A percentile compares a stretch with the other conserved stretches of the same genome.
Evolutionary conservation across 2,329 filamentous ascomycete species (phyloP).

Genomic region (Pseudonectria foliicola): DNA sequence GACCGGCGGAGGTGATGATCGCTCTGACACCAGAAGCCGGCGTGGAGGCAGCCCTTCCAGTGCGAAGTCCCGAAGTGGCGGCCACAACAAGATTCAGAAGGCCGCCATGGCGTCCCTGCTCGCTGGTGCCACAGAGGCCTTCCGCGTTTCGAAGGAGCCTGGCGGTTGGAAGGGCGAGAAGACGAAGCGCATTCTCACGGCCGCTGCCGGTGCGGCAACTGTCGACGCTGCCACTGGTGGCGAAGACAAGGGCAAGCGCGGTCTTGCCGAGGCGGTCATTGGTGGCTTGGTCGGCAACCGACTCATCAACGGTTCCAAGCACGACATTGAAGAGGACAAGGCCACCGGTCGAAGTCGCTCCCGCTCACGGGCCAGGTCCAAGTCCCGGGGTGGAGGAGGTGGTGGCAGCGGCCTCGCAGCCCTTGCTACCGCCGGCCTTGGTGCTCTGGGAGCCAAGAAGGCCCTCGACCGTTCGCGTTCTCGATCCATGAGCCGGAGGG

Average conservation of each 20-base stretch:
- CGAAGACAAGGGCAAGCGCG: conserved; percentile 66
- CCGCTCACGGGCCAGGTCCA: conserved; percentile 57
- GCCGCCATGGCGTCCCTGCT: conserved; percentile 86
- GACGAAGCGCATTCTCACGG: conserved; percentile 84
- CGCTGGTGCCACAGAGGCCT: conserved; percentile 86
- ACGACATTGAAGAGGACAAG: conserved; percentile 55
- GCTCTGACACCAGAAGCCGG: conserved; percentile 39
- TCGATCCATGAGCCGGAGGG: conserved; percentile 45
- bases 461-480: conserved; percentile 49
- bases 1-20: conserved; percentile 41
- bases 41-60: conserved; percentile 39
- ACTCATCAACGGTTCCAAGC: conserved; percentile 71
- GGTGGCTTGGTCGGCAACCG: conserved; percentile 83
- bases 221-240: conserved; percentile 71
- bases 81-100: conserved; percentile 63
- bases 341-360: conserved; percentile 60
- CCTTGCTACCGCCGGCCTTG: conserved; percentile 55
- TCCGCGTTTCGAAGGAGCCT: conserved; percentile 80
- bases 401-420: conserved; percentile 51
- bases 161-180: conserved; percentile 88
- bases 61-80: conserved; percentile 47
- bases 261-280: conserved; percentile 79
- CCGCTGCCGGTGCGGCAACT: conserved; percentile 76
- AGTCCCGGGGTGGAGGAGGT: conserved; percentile 34
- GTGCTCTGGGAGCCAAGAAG: conserved; percentile 56